Evolutionary conservation across 352 stramenopile genomes (phyloP), one percentile per base, ranked within the genome.

Genomic region (Thraustotheca clavata): DNA sequence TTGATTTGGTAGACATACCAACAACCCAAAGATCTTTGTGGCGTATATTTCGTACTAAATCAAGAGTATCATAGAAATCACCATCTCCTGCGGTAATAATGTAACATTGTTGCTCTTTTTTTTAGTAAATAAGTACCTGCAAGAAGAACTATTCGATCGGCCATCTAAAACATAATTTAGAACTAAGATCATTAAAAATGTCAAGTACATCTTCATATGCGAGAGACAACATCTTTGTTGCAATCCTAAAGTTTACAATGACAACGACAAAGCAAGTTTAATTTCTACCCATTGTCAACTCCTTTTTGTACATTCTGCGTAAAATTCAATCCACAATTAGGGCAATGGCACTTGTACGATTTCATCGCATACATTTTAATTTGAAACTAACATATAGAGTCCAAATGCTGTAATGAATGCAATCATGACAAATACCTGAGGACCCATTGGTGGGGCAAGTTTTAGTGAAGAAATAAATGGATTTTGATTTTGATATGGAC

Each of bases 11-110:
- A 22, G 46, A 41, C 24, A 8, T 76, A 94, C 84, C 84, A 16
- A 94, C 69, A 18, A 94, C 84, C 84, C 84, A 94, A 0, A 94
- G 70, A 63, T 94, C 84, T 60, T 94, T 94, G 59, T 79, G 82
- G 1, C 88, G 65, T 7, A 91, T 77, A 35, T 94, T 94, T 54
- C 84, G 80, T 29, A 89, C 82, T 27, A 83, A 73, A 62, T 86
- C 89, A 9, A 94, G 70, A 4, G 84, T 90, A 59, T 89, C 86
- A 67, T 94, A 94, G 50, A 91, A 94, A 67, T 94, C 84, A 1
- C 84, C 84, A 54, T 94, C 84, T 35, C 84, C 84, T 93, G 52
- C 52, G 41, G 20, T 1, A 49, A 34, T 11, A 60, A 8, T 43
- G n/a, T 49, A 24, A 5, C n/a, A 31, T 49, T 11, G n/a, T 5